These are phyloP conservation scores for Schizochytrium sp. DNA, from an alignment of 108 stramenopile genomes.

Conservation along the genomic window DNA sequence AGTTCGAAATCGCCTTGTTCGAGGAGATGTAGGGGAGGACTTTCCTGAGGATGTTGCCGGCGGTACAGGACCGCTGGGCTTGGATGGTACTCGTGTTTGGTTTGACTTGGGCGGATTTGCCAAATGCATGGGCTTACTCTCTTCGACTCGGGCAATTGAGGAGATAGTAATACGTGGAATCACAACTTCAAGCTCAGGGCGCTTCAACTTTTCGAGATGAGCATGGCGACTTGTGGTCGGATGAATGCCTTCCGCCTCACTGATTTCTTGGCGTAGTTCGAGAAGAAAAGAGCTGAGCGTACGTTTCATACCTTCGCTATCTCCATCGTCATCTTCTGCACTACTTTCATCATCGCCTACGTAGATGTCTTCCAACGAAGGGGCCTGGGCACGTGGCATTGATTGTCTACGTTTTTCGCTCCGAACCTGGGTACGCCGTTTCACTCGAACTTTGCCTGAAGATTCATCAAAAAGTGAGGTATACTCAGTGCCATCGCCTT, in stretches of 20 bases:
- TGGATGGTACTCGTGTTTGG: too few relatives aligned
- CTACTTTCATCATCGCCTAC: neutral
- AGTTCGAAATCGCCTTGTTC: neutral
- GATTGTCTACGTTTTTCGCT: neutral
- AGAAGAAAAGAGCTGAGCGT: conserved; percentile 43
- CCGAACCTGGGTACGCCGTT: neutral
- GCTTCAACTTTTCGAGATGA: neutral
- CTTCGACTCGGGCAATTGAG: neutral
- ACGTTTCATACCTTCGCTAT: conserved; percentile 9
- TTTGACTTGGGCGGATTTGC: neutral
- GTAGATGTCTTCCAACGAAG: conserved; percentile 21
- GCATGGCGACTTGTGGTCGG: neutral
- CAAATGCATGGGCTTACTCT: neutral
- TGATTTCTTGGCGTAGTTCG: conserved; percentile 1
- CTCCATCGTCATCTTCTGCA: neutral
- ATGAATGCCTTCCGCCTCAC: neutral
- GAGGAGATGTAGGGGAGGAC: conserved; percentile 16
- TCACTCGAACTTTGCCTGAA: neutral
- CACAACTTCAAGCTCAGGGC: neutral
- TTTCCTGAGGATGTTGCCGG: neutral
- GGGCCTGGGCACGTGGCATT: neutral
- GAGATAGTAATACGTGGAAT: conserved; percentile 28
- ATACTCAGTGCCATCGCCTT: neutral
- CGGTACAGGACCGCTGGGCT: too few relatives aligned
- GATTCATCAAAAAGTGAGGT: neutral